Evolutionary conservation across 192 early-diverging fungal genomes (phyloP).

Genomic region (Endogone sp.): DNA sequence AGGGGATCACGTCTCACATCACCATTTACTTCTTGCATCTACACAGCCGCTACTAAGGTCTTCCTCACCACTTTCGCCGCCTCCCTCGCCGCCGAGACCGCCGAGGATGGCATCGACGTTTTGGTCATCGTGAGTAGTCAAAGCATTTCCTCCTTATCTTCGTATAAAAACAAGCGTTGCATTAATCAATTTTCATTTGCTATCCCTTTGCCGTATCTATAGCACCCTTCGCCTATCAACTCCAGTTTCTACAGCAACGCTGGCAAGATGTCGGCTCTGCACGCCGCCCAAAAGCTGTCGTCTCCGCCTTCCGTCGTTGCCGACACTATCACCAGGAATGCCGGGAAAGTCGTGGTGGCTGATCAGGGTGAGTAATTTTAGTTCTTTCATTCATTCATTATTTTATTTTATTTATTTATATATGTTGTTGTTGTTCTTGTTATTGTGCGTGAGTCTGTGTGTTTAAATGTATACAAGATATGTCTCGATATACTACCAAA

Average conservation of each 20-base stretch:
- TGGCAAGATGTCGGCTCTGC: conserved; percentile 39
- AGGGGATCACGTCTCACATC: no score
- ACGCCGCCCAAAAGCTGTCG: conserved; percentile 34
- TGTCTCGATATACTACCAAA: neutral
- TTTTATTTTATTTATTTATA: no score
- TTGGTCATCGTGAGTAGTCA: conserved; percentile 39
- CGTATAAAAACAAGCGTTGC: neutral
- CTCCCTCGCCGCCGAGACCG: conserved; percentile 47
- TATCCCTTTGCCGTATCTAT: neutral
- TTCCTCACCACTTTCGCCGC: conserved; percentile 54
- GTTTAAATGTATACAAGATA: neutral
- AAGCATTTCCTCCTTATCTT: no score
- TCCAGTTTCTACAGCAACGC: conserved; percentile 56
- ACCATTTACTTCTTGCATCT: no score
- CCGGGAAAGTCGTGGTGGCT: conserved; percentile 46
- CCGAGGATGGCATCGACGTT: conserved; percentile 45
- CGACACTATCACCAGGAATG: conserved; percentile 47
- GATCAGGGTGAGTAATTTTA: conserved; percentile 32
- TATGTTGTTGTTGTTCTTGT: no score
- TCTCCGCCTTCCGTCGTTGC: conserved; percentile 45
- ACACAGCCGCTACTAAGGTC: conserved; percentile 41
- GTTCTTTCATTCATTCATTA: neutral
- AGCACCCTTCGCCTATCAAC: conserved; percentile 50
- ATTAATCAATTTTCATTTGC: neutral
- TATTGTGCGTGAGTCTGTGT: no score